Evolutionary conservation across 192 early-diverging fungal species (phyloP).

Genomic region (Linnemannia elongata): DNA sequence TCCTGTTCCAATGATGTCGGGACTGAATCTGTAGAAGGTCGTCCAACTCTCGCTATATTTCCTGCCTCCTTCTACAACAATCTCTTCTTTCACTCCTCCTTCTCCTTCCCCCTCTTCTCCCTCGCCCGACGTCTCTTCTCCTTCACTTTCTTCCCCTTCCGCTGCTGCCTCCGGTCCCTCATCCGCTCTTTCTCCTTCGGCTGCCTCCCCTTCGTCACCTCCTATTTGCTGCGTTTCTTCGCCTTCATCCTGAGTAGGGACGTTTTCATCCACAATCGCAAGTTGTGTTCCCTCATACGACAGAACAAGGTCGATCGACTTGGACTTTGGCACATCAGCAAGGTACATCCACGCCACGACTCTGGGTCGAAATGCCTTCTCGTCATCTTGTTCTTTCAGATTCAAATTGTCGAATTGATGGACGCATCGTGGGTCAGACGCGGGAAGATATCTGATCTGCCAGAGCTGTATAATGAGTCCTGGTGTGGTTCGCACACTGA

Average conservation of each 20-base stretch:
- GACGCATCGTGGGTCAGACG: neutral
- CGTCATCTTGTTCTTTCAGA: neutral
- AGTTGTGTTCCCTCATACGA: neutral
- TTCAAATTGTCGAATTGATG: neutral
- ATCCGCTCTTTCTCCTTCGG: neutral
- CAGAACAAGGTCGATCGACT: neutral
- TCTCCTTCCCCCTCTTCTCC: neutral
- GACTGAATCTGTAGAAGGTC: neutral
- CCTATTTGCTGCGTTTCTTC: neutral
- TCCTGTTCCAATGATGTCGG: neutral
- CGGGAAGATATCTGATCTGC: neutral
- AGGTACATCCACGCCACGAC: neutral
- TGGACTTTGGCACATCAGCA: neutral
- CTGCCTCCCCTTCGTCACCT: neutral
- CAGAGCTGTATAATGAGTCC: neutral
- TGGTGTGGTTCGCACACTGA: neutral
- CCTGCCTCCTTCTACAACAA: neutral
- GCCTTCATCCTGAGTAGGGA: neutral
- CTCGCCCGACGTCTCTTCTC: neutral
- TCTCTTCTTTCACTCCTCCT: neutral
- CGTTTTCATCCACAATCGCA: neutral
- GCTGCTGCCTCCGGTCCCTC: neutral
- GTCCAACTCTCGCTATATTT: neutral
- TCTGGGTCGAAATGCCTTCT: neutral
- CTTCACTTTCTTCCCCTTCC: neutral